Base-by-base conservation (phyloP, 2,329 filamentous ascomycete species). In the Pseudovirgaria hyperparasitica region DNA sequence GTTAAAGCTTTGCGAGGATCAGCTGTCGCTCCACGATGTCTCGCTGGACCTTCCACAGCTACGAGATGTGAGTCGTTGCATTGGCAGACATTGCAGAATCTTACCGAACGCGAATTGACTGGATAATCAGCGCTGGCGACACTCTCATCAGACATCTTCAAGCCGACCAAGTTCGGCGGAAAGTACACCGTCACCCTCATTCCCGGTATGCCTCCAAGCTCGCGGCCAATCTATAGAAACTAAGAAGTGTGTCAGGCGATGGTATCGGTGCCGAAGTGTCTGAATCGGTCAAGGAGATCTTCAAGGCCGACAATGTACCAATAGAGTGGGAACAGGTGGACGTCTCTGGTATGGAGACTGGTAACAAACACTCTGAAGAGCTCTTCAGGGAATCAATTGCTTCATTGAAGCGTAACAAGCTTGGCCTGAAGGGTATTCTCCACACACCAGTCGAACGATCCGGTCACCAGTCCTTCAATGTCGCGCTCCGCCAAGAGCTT, bases 171-270 rank as follows among this genome's bases (percentile, higher is more conserved):
- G 72, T 96, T 86, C 60, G 90, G 90, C 58, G 84, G 87, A 66
- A 98, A 96, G 69, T 98, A 96, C 72, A 98, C 90, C 19, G 87
- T 94, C 47, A 94, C 87, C 40, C 71, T 98, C 52, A 96, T 98
- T 57, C 90, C 90, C 59, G 90, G 87, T 73, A 68, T 45, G 58
- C 43, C 31, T 38, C 36, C 41, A 38, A 40, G 36, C 35, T 34
- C 27, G 16, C 12, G 23, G 23, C 19, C 27, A 27, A 23, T 34
- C 16, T 23, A 24, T 26, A 26, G 27, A 31, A 35, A 40, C 38
- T 45, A 32, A 41, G 44, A 35, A 36, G 16, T 36, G 29, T 28
- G 36, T n/a, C 40, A 76, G 72, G 73, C 65, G 90, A 98, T 52
- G 90, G 90, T 68, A 93, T 98, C 57, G 90, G 90, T 60, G 82